Evolutionary conservation across 306 rosid species (phyloP), one percentile per base, ranked within the genome.

Genomic region (Vicia faba): DNA sequence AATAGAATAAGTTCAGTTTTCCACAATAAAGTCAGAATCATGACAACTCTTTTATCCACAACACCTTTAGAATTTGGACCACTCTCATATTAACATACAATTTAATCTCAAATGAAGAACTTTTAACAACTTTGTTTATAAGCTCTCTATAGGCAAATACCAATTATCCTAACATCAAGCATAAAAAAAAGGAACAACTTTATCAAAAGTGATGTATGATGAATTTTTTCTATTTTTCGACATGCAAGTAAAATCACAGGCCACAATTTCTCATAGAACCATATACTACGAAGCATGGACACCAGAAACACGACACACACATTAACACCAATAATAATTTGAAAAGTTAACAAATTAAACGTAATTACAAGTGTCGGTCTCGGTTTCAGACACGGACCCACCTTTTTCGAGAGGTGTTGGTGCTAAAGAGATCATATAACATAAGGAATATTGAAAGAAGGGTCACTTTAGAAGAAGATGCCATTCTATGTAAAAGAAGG

Each of bases 391-490:
- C 23, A 20, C 23, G 23, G 23, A 1, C 23, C 1, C 23, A 20
- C 23, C 2, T 20, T 20, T 20, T 20, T 20, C 2, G 1, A 20
- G 23, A 20, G 23, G 23, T 20, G 23, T 20, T 2, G 23, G 23
- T 20, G 23, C 23, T 20, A 20, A 1, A 20, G 23, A 20, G 23
- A 20, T 20, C 1, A 20, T 20, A 3, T 49, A 23, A 51, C 19
- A 45, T 48, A 64, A 19, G 28, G 68, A 43, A 60, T 35, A 68
- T 74, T 74, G 18, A 77, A 72, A 75, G 58, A 44, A 69, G 58
- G 49, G 62, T 18, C 44, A 35, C 85, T 75, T 74, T 63, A 64
- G 35, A 51, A 68, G 41, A 51, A 67, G 80, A 82, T 82, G 80
- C 83, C 54, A 77, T 75, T 53, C 69, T 38, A 33, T 18, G 11